A percentile compares a stretch with the other conserved stretches of the same genome.
phyloP scores from a whole-genome alignment of 768 basidiomycete genomes.

The Leccinum disarticulatum region DNA sequence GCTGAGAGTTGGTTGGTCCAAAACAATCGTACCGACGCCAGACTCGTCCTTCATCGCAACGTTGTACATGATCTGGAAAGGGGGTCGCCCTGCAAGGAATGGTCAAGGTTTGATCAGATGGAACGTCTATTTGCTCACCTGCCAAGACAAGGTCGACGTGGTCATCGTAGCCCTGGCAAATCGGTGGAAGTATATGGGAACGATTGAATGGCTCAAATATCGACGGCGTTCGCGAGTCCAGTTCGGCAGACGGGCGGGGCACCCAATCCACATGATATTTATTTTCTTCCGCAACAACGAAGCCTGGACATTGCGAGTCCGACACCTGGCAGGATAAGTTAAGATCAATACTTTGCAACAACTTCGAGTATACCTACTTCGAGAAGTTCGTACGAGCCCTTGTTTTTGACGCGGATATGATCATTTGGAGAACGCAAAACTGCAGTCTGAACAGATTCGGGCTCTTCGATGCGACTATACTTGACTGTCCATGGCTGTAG shows the following conservation, averaged over 20 bases:
- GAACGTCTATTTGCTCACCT: slow-evolving; percentile 42
- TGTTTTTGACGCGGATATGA: slow-evolving; percentile 67
- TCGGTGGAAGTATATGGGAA: slow-evolving; percentile 69
- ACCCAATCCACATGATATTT: slow-evolving; percentile 78
- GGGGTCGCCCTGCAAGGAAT: slow-evolving; percentile 65
- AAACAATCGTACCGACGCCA: slow-evolving; percentile 67
- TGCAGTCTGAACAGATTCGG: slow-evolving; percentile 40
- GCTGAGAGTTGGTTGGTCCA: slow-evolving; percentile 79
- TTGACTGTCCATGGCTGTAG: slow-evolving; percentile 83
- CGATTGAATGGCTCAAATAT: slow-evolving; percentile 63
- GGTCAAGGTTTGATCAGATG: not conserved
- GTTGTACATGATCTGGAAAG: slow-evolving; percentile 92
- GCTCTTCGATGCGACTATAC: slow-evolving; percentile 57
- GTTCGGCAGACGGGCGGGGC: slow-evolving; percentile 69
- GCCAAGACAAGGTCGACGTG: slow-evolving; percentile 83
- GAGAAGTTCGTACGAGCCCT: slow-evolving; percentile 72
- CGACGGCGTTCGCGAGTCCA: slow-evolving; percentile 59
- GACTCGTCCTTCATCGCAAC: slow-evolving; percentile 67
- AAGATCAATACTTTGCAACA: not conserved
- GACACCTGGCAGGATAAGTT: slow-evolving; percentile 51
- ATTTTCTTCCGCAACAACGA: slow-evolving; percentile 55
- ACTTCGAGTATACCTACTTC: slow-evolving; percentile 44
- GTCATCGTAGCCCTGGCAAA: slow-evolving; percentile 81
- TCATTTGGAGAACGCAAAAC: slow-evolving; percentile 65
- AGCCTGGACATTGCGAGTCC: slow-evolving; percentile 85